Evolutionary conservation across 83 land plant genomes (phyloP).

Genomic region (Isoetes engelmannii): DNA sequence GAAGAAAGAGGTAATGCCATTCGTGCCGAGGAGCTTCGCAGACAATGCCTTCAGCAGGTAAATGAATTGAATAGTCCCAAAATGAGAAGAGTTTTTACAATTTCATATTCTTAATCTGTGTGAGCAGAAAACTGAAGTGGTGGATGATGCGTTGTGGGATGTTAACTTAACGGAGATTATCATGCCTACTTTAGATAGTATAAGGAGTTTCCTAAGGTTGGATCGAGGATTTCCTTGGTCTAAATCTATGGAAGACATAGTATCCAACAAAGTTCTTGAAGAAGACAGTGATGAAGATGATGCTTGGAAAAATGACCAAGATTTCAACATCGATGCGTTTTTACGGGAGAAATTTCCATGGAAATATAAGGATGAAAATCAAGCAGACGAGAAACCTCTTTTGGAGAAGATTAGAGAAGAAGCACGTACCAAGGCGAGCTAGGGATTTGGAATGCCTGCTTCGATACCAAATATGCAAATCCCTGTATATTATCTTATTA

Average conservation of each 20-base stretch:
- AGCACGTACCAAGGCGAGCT: too few species aligned
- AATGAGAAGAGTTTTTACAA: neutral
- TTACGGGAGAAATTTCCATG: constrained; percentile 27
- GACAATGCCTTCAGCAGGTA: constrained; percentile 86
- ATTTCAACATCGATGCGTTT: constrained; percentile 28
- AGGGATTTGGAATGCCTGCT: too few species aligned
- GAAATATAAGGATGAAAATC: constrained; percentile 6
- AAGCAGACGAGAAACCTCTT: neutral
- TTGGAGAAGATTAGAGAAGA: too few species aligned
- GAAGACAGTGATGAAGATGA: neutral
- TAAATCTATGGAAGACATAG: too few species aligned
- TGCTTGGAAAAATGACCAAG: constrained; percentile 9
- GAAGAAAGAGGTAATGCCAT: constrained; percentile 68
- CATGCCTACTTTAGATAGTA: constrained; percentile 56
- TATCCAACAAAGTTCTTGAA: too few species aligned
- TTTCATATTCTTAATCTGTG: neutral
- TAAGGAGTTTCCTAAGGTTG: constrained; percentile 41
- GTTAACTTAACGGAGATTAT: constrained; percentile 52
- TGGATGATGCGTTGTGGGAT: constrained; percentile 75
- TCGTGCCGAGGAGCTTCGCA: constrained; percentile 92
- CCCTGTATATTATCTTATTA: too few species aligned
- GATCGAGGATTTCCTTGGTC: too few species aligned
- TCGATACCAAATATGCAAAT: too few species aligned
- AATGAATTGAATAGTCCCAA: neutral
- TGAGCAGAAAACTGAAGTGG: constrained; percentile 65